A percentile compares a stretch with the other conserved stretches of the same genome.
Evolutionary conservation across 2,329 filamentous ascomycete genomes (phyloP).

Genomic region (Fusarium secorum): DNA sequence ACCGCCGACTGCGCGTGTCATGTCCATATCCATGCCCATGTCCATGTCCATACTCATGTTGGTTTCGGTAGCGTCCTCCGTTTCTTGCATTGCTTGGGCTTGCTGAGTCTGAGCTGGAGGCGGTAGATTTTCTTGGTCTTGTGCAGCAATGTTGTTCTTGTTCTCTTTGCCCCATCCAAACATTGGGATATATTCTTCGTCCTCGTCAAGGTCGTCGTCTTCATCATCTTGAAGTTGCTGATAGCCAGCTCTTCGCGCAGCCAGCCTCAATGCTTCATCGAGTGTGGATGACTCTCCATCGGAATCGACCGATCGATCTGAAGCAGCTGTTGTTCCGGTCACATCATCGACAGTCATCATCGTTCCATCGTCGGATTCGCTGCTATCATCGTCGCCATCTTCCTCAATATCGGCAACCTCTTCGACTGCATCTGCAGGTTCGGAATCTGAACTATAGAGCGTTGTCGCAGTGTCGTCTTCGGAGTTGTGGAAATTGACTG

Average conservation of each 20-base stretch:
- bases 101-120: constrained; percentile 18
- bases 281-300: constrained; percentile 75
- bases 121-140: constrained; percentile 54
- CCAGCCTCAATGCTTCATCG: constrained; percentile 79
- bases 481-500: constrained; percentile 69
- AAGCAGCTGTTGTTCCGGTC: constrained; percentile 72
- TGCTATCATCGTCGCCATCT: constrained; percentile 56
- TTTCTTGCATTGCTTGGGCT: constrained; percentile 12
- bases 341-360: constrained; percentile 85
- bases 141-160: constrained; percentile 40
- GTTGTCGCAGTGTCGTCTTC: constrained; percentile 76
- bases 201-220: constrained; percentile 63
- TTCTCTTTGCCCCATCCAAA: constrained; percentile 76
- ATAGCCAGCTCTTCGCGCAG: constrained; percentile 77
- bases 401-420: constrained; percentile 64
- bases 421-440: constrained; percentile 62
- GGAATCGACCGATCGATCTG: constrained; percentile 65
- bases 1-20: constrained; percentile 63
- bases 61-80: constrained; percentile 43
- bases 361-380: constrained; percentile 76
- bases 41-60: constrained; percentile 55
- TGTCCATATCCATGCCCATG: constrained; percentile 50
- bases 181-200: constrained; percentile 76
- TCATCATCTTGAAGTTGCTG: constrained; percentile 65
- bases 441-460: constrained; percentile 74